A percentile compares a stretch with the other conserved stretches of the same genome.
Evolutionary conservation across 2,329 filamentous ascomycete species (phyloP).

Genomic region (Alternaria gaisen): DNA sequence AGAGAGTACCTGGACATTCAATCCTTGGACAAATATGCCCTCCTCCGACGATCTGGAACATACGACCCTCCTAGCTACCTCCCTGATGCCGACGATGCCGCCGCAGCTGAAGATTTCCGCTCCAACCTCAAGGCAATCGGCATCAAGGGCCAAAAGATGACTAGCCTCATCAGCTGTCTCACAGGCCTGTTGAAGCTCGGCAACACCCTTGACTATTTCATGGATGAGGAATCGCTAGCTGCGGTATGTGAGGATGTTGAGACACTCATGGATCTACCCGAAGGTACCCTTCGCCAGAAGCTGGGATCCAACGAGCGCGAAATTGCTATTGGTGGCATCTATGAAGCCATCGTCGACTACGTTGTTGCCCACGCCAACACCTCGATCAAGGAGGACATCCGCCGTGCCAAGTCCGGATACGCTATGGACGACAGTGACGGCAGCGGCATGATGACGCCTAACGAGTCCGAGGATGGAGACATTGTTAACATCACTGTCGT

Average conservation of each 20-base stretch:
- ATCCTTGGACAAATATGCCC: constrained; percentile 75
- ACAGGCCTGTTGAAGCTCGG: constrained; percentile 90
- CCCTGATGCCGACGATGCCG: constrained; percentile 89
- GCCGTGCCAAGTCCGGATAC: constrained; percentile 69
- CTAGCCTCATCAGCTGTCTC: constrained; percentile 84
- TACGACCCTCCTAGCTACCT: constrained; percentile 88
- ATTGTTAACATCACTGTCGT: constrained; percentile 90
- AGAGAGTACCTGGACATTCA: constrained; percentile 87
- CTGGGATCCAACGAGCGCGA: constrained; percentile 86
- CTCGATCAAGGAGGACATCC: constrained; percentile 80
- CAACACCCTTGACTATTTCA: constrained; percentile 83
- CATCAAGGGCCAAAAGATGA: constrained; percentile 84
- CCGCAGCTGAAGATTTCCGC: constrained; percentile 92
- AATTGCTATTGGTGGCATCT: constrained; percentile 83
- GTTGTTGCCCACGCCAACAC: constrained; percentile 89
- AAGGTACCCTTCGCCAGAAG: constrained; percentile 79
- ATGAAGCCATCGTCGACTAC: constrained; percentile 95
- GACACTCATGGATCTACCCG: constrained; percentile 84
- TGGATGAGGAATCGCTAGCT: constrained; percentile 86
- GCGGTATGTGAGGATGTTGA: constrained; percentile 90
- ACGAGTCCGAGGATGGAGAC: constrained; percentile 75
- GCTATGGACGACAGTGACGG: constrained; percentile 70
- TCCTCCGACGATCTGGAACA: constrained; percentile 84
- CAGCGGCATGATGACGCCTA: constrained; percentile 67
- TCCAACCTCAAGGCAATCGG: constrained; percentile 87